These are phyloP conservation scores for Grosmannia huntii DNA, from an alignment of 2,329 filamentous ascomycete genomes.

Conservation along the genomic window DNA sequence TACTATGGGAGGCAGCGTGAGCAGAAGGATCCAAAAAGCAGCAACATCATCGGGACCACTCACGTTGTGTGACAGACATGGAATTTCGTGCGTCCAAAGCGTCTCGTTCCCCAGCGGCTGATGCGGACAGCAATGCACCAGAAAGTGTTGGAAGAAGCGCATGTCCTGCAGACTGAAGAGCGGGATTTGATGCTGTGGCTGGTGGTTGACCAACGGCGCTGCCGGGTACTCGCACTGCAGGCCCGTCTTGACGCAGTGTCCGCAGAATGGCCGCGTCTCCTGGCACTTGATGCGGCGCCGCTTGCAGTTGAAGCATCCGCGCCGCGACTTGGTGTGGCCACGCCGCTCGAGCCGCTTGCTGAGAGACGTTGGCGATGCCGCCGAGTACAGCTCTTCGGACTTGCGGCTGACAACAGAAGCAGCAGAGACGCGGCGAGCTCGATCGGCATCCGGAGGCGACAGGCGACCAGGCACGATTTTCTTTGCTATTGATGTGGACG, in stretches of 20 bases:
- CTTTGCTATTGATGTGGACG: background rate
- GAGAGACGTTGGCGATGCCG: background rate
- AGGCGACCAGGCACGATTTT: background rate
- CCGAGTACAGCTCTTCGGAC: background rate
- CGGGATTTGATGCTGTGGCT: slow-evolving; percentile 46
- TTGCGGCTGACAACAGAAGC: background rate
- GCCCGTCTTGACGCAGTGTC: slow-evolving; percentile 49
- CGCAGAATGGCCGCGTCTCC: slow-evolving; percentile 50
- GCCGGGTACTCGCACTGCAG: slow-evolving; percentile 51
- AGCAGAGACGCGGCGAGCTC: background rate
- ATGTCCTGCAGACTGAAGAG: slow-evolving; percentile 51
- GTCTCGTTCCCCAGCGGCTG: slow-evolving; percentile 52
- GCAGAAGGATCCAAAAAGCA: background rate
- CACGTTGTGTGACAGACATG: slow-evolving; percentile 54
- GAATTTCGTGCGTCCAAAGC: slow-evolving; percentile 55
- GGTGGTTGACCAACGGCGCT: slow-evolving; percentile 34
- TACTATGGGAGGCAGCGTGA: slow-evolving; percentile 26
- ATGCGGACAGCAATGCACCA: slow-evolving; percentile 48
- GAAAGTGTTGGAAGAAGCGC: slow-evolving; percentile 57
- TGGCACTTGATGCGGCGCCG: slow-evolving; percentile 56
- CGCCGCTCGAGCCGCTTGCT: slow-evolving; percentile 38
- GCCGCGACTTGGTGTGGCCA: slow-evolving; percentile 53
- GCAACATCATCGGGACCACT: slow-evolving; percentile 11
- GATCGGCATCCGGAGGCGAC: background rate
- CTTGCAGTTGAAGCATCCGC: slow-evolving; percentile 57